Percentiles rank a stretch among this genome's conserved stretches.
Evolutionary conservation across 257 asterid genomes (phyloP).

Genomic region (Przewalskia tangutica): DNA sequence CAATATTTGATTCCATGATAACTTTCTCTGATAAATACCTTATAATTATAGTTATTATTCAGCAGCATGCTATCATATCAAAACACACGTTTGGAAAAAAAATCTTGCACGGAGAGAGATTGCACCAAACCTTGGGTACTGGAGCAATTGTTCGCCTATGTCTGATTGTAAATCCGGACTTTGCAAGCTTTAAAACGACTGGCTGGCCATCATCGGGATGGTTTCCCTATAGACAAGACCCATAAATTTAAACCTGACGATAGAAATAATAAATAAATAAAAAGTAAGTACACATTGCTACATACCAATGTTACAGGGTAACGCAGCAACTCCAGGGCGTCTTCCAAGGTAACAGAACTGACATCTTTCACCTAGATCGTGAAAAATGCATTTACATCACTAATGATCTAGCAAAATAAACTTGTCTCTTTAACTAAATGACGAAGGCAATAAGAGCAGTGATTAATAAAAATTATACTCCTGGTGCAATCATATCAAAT

Average conservation of each 20-base stretch:
- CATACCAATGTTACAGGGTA: conserved; percentile 80
- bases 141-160: conserved; percentile 53
- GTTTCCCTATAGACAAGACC: conserved; percentile 46
- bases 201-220: conserved; percentile 70
- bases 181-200: conserved; percentile 47
- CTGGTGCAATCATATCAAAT: not conserved
- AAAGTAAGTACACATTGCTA: not conserved
- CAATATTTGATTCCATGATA: not conserved
- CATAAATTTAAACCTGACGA: not conserved
- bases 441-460: not conserved
- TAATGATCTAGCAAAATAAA: not conserved
- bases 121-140: conserved; percentile 63
- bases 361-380: conserved; percentile 46
- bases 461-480: not conserved
- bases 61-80: not conserved
- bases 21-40: not conserved
- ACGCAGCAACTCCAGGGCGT: conserved; percentile 66
- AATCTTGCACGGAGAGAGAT: not conserved
- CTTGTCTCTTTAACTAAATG: not conserved
- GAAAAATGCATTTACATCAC: conserved; percentile 4
- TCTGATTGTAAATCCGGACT: conserved; percentile 50
- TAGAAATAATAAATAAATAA: not conserved
- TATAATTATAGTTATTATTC: not conserved
- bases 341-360: conserved; percentile 58
- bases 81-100: not conserved